Evolutionary conservation across 768 basidiomycete species (phyloP).

Genomic region (Holtermannia corniformis): DNA sequence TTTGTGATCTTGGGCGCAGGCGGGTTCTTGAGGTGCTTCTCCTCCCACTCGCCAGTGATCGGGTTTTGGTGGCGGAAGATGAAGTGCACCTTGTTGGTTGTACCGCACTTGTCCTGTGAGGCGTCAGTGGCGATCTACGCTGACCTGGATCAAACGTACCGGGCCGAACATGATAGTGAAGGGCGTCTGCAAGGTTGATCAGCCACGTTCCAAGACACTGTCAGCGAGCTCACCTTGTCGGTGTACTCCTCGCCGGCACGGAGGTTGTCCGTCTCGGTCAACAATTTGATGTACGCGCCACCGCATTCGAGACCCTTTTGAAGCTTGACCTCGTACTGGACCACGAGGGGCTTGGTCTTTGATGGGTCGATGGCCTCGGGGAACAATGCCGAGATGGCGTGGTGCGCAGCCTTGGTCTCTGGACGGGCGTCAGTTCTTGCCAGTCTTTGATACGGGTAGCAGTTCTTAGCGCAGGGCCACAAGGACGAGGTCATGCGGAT

Average conservation of each 20-base stretch:
- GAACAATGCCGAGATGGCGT: conserved; percentile 95
- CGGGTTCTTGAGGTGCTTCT: conserved; percentile 82
- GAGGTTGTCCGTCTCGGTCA: conserved; percentile 44
- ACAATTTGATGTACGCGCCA: conserved; percentile 95
- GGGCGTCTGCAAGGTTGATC: conserved; percentile 30
- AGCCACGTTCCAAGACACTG: not conserved
- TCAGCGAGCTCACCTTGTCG: conserved; percentile 32
- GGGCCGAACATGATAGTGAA: conserved; percentile 86
- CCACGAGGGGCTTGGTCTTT: conserved; percentile 68
- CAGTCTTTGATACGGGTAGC: too few relatives aligned
- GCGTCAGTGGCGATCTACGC: too few relatives aligned
- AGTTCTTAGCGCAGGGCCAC: too few relatives aligned
- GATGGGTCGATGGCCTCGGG: conserved; percentile 64
- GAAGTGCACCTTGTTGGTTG: conserved; percentile 65
- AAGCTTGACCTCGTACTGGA: conserved; percentile 98
- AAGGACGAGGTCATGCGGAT: too few relatives aligned
- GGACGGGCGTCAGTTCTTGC: conserved; percentile 1
- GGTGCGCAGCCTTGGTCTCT: conserved; percentile 91
- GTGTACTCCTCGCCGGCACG: conserved; percentile 42
- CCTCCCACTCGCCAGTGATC: conserved; percentile 81
- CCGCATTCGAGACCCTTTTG: conserved; percentile 99
- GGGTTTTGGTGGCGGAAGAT: conserved; percentile 98
- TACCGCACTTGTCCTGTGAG: conserved; percentile 55
- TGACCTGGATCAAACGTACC: too few relatives aligned
- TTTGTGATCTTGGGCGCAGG: conserved; percentile 83